Evolutionary conservation across 495 filamentous ascomycete species (phyloP).

Genomic region (Penicillium desertorum): DNA sequence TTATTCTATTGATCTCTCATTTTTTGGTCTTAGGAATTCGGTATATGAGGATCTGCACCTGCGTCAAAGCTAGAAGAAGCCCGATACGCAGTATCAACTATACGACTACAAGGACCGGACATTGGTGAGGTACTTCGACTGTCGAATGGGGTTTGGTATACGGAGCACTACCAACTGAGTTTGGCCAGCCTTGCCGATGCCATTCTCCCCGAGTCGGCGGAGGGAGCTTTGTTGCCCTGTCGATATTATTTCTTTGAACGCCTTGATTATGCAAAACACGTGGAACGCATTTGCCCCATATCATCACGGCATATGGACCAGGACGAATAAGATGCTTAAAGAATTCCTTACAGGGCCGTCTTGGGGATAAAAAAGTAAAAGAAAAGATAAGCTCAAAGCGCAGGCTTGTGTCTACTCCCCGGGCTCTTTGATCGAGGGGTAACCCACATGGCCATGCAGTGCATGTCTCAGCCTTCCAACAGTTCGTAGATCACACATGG

Average conservation of each 20-base stretch:
- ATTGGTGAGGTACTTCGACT: background rate
- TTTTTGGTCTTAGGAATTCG: background rate
- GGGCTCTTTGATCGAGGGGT: conserved; percentile 1
- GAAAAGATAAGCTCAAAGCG: conserved; percentile 10
- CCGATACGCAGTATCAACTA: background rate
- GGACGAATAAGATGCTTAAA: conserved; percentile 10
- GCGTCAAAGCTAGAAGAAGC: background rate
- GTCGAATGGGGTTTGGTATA: background rate
- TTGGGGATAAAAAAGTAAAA: background rate
- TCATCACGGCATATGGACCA: background rate
- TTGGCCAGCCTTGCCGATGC: background rate
- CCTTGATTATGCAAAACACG: background rate
- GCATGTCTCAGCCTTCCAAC: background rate
- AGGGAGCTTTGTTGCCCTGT: background rate
- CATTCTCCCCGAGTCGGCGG: conserved; percentile 2
- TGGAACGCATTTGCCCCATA: background rate
- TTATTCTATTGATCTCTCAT: background rate
- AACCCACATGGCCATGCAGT: conserved; percentile 7
- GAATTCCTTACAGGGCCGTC: conserved; percentile 9
- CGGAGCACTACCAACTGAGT: background rate
- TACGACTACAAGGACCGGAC: background rate
- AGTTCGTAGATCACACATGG: conserved; percentile 1
- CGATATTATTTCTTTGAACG: background rate
- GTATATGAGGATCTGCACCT: background rate
- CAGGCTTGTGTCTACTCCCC: background rate